A percentile compares a stretch with the other conserved stretches of the same genome.
Conservation (phyloP, 441 rosid species). For the Raphanus hybrid region DNA sequence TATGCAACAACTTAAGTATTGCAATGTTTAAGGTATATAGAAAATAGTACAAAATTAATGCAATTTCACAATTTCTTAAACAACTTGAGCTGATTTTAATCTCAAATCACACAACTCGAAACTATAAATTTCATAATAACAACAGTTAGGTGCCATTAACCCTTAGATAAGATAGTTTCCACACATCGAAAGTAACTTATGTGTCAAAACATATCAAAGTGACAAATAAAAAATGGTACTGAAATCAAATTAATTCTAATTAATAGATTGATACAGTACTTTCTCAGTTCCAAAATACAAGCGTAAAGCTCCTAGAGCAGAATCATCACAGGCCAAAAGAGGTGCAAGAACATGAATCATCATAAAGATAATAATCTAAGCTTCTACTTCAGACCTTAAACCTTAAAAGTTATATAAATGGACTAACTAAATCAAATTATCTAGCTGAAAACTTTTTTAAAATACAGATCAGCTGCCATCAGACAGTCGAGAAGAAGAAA, state of each 20-base stretch:
- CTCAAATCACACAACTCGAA: not conserved
- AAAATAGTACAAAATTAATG: not conserved
- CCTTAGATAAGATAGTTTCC: not conserved
- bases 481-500: slow-evolving; percentile 28
- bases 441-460: not conserved
- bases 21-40: not conserved
- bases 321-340: not conserved
- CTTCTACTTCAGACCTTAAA: not conserved
- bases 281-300: not conserved
- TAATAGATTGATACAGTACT: not conserved
- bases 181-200: not conserved
- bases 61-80: not conserved
- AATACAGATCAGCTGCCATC: slow-evolving; percentile 37
- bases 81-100: not conserved
- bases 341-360: not conserved
- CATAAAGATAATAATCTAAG: not conserved
- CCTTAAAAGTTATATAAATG: not conserved
- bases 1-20: not conserved
- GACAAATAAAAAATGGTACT: not conserved
- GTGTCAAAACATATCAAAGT: not conserved
- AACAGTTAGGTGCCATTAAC: not conserved
- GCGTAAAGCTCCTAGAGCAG: not conserved
- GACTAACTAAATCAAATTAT: not conserved
- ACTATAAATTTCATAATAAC: not conserved
- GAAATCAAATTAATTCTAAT: too few species aligned